These are phyloP conservation scores for Medicago lupulina DNA, from an alignment of 306 rosid species.

Conservation along the genomic window DNA sequence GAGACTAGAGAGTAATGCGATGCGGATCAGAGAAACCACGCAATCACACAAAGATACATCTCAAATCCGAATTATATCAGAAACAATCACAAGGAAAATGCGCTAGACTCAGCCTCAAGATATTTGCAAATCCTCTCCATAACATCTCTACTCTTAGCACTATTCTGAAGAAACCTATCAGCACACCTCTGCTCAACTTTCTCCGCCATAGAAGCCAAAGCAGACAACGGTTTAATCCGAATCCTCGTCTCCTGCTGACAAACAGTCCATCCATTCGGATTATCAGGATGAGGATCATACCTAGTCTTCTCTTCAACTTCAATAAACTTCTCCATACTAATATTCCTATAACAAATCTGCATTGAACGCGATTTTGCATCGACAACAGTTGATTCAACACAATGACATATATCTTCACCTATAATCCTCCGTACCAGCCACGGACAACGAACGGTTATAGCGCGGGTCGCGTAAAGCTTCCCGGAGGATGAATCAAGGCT, in stretches of 20 bases:
- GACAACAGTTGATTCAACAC: slow-evolving; percentile 73
- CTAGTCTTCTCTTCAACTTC: slow-evolving; percentile 80
- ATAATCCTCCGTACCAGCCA: slow-evolving; percentile 75
- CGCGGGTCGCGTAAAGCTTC: slow-evolving; percentile 77
- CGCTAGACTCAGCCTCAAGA: slow-evolving; percentile 81
- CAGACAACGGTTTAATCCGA: slow-evolving; percentile 81
- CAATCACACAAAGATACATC: background rate
- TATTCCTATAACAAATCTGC: slow-evolving; percentile 64
- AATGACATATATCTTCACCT: slow-evolving; percentile 90
- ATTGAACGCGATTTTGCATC: slow-evolving; percentile 65
- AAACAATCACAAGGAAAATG: slow-evolving; percentile 53
- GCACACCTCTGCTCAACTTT: slow-evolving; percentile 90
- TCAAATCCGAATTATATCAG: background rate
- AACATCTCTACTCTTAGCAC: slow-evolving; percentile 87
- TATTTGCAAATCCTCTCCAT: slow-evolving; percentile 95
- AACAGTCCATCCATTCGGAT: slow-evolving; percentile 70
- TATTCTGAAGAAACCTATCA: slow-evolving; percentile 81
- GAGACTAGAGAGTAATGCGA: background rate
- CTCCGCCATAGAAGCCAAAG: slow-evolving; percentile 84
- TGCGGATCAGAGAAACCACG: background rate
- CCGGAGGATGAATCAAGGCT: slow-evolving; percentile 62
- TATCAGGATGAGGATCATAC: slow-evolving; percentile 77
- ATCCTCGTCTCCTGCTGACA: slow-evolving; percentile 84
- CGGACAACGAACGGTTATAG: slow-evolving; percentile 75
- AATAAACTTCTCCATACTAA: slow-evolving; percentile 77